These are phyloP conservation scores for Lyophyllum decastes DNA, from an alignment of 768 basidiomycete genomes.

Conservation along the genomic window DNA sequence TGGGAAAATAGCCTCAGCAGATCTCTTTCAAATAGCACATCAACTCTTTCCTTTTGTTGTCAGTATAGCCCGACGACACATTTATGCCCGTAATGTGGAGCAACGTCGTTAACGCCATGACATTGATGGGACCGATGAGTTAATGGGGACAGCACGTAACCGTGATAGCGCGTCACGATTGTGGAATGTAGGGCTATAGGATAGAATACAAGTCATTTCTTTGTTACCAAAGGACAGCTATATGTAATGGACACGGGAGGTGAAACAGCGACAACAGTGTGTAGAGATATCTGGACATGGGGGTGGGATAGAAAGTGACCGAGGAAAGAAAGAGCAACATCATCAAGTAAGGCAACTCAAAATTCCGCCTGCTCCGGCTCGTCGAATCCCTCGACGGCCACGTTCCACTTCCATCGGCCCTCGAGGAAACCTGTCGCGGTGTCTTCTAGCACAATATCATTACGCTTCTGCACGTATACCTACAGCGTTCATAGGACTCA, in stretches of 20 bases:
- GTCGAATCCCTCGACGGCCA: constrained; percentile 70
- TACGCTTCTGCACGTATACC: constrained; percentile 96
- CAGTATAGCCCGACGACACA: no score
- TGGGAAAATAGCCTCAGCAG: no score
- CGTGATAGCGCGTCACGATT: no score
- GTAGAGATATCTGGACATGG: neutral
- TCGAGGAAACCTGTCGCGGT: constrained; percentile 90
- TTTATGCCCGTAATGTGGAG: no score
- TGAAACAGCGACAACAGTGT: neutral
- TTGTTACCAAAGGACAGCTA: neutral
- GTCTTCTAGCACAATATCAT: constrained; percentile 93
- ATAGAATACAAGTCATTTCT: neutral
- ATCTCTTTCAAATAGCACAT: no score
- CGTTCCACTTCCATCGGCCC: constrained; percentile 84
- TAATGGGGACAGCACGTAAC: no score
- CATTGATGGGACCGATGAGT: no score
- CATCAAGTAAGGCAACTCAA: neutral
- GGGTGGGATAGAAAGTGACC: neutral
- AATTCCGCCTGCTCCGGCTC: constrained; percentile 36
- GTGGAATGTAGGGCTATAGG: no score
- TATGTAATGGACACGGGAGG: no score
- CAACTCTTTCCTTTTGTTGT: no score
- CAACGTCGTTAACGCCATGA: no score
- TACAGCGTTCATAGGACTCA: constrained; percentile 23
- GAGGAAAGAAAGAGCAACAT: neutral